Conservation (phyloP, 352 stramenopile genomes). For the Pythium biforme region DNA sequence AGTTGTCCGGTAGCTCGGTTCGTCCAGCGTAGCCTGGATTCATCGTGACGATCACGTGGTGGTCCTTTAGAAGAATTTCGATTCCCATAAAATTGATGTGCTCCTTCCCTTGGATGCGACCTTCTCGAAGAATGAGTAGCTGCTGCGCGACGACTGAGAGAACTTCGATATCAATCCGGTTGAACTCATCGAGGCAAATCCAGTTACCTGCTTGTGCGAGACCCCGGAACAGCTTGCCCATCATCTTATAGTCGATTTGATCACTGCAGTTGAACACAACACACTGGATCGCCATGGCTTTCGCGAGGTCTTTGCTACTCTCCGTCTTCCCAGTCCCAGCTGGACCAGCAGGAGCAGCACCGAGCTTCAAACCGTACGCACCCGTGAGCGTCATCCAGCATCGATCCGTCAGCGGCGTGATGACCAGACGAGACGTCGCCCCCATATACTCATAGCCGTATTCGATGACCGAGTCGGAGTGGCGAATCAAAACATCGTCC, state of each 20-base stretch:
- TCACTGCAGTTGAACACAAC: slow-evolving; percentile 97
- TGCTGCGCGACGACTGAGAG: slow-evolving; percentile 94
- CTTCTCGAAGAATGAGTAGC: slow-evolving; percentile 74
- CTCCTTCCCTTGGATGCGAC: slow-evolving; percentile 77
- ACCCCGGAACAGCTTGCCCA: slow-evolving; percentile 95
- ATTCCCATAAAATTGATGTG: slow-evolving; percentile 97
- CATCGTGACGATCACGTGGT: slow-evolving; percentile 96
- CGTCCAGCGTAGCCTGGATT: slow-evolving; percentile 92
- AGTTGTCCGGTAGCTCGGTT: slow-evolving; percentile 92
- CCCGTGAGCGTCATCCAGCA: slow-evolving; percentile 96
- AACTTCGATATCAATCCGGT: slow-evolving; percentile 94
- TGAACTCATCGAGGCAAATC: slow-evolving; percentile 94
- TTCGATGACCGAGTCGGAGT: slow-evolving; percentile 85
- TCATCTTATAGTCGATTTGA: slow-evolving; percentile 96
- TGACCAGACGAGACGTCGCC: slow-evolving; percentile 83
- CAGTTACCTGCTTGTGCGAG: slow-evolving; percentile 89
- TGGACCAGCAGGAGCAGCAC: slow-evolving; percentile 90
- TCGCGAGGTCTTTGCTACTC: slow-evolving; percentile 95
- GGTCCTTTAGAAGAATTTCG: slow-evolving; percentile 94
- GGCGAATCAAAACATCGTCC: slow-evolving; percentile 88
- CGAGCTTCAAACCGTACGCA: slow-evolving; percentile 92
- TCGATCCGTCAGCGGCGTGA: slow-evolving; percentile 90
- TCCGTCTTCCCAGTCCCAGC: slow-evolving; percentile 97
- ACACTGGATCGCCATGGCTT: slow-evolving; percentile 93
- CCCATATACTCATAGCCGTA: slow-evolving; percentile 97